Base-by-base conservation (phyloP, 495 filamentous ascomycete genomes). In the Neurospora tetrasperma region DNA sequence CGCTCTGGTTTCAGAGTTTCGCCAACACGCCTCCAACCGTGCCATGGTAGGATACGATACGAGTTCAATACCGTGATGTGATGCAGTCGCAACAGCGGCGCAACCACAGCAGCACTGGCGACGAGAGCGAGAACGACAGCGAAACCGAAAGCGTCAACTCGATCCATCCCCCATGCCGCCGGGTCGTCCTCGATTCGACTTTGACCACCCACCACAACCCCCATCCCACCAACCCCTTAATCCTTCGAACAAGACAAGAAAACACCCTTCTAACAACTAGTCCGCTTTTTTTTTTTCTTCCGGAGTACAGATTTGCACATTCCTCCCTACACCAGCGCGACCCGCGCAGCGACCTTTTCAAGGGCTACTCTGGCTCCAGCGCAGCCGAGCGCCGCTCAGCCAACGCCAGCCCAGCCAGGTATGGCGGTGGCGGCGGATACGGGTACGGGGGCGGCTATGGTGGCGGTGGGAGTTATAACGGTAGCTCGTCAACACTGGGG, bases 271-370 rank as follows among this genome's bases (percentile, higher is more conserved):
- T 70, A 41, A 70, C 38, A 73, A 73, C 71, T 70, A 73, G 70
- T 44, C 46, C 6, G 16, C n/a, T n/a, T n/a, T 20, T 14, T 43
- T 9, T 35, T 27, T 23, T 39, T n/a, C 40, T 69, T 27, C 16
- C 8, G 8, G 39, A 20, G 20, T 70, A 31, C 73, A 90, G 90
- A 83, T 90, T 91, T 75, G 83, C 84, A 69, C 81, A 87, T 73
- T 89, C 87, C 68, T 82, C 83, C 75, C 89, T 91, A 76, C 90
- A 93, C 82, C 91, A 95, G 80, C 93, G 93, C 77, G 93, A 97
- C 82, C 90, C 94, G 71, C 93, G 94, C 82, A 90, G 88, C 76
- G 89, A 93, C 75, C 92, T 98, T 79, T 98, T 98, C 86, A 91
- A 92, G 75, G 87, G 89, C 78, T 97, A 97, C 83, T 88, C 86